Conservation (phyloP, 2,329 filamentous ascomycete species). For the Elsinoe batatas region DNA sequence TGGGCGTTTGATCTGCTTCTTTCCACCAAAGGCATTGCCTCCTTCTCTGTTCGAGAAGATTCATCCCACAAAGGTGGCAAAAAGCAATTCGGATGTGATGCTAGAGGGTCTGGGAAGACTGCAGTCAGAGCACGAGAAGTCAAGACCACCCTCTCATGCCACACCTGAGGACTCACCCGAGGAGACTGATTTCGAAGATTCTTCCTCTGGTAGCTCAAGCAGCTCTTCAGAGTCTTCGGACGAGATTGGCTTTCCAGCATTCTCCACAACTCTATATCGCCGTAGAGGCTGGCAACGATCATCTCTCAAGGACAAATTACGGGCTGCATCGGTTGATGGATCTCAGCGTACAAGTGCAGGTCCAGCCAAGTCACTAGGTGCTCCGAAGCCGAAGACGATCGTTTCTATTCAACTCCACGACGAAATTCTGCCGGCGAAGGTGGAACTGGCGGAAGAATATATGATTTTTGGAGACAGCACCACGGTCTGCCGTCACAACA, state of each 20-base stretch:
- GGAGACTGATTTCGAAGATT: slow-evolving; percentile 18
- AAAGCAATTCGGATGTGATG: slow-evolving; percentile 30
- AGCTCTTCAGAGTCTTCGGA: slow-evolving; percentile 24
- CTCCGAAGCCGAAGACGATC: slow-evolving; percentile 50
- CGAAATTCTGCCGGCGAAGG: slow-evolving; percentile 66
- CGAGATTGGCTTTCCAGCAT: slow-evolving; percentile 12
- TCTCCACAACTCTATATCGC: slow-evolving; percentile 10
- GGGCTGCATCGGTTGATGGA: slow-evolving; percentile 12
- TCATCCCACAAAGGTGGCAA: slow-evolving; percentile 35
- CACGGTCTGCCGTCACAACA: slow-evolving; percentile 79
- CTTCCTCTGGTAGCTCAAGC: slow-evolving; percentile 27
- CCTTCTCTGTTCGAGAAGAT: slow-evolving; percentile 24
- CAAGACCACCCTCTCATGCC: slow-evolving; percentile 22
- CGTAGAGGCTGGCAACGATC: slow-evolving; percentile 23
- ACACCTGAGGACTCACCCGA: slow-evolving; percentile 16
- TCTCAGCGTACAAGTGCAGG: slow-evolving; percentile 15
- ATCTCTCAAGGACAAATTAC: slow-evolving; percentile 16
- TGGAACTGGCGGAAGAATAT: slow-evolving; percentile 67
- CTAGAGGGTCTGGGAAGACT: slow-evolving; percentile 57
- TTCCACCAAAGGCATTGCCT: slow-evolving; percentile 44
- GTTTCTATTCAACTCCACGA: slow-evolving; percentile 64
- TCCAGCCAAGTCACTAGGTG: not conserved
- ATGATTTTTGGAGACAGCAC: slow-evolving; percentile 71
- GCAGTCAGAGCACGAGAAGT: slow-evolving; percentile 41
- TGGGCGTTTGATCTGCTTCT: slow-evolving; percentile 50